Percentiles rank a stretch among this genome's conserved stretches.
Evolutionary conservation across 140 eudicot species (phyloP).

Genomic region (Anethum foeniculum): DNA sequence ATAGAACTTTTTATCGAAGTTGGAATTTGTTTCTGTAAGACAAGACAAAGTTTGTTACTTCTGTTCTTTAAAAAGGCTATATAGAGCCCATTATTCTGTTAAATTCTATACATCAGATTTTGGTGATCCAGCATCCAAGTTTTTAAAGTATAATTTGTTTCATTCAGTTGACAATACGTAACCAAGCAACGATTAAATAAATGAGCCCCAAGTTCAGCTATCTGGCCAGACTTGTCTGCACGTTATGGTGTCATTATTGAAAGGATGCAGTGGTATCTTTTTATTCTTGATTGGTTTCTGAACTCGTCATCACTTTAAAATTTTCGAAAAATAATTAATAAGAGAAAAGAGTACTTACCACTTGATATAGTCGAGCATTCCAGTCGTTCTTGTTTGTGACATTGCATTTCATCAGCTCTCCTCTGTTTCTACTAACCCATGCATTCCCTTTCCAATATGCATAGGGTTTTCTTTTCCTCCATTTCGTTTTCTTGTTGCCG

Average conservation of each 20-base stretch:
- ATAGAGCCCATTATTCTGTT: background rate
- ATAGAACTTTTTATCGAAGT: no score
- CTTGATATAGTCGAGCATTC: conserved; percentile 50
- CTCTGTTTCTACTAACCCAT: conserved; percentile 30
- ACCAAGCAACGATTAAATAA: background rate
- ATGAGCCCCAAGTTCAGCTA: background rate
- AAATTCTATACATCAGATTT: no score
- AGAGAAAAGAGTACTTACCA: conserved; percentile 29
- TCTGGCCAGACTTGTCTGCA: background rate
- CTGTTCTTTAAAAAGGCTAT: background rate
- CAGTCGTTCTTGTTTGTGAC: conserved; percentile 35
- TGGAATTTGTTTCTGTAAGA: background rate
- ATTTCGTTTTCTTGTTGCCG: conserved; percentile 38
- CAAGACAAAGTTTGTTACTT: background rate
- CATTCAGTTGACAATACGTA: background rate
- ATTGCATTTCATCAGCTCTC: conserved; percentile 55
- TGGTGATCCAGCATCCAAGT: background rate
- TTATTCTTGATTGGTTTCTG: background rate
- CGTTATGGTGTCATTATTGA: background rate
- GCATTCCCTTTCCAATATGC: conserved; percentile 93
- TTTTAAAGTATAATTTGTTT: background rate
- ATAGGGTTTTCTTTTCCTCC: conserved; percentile 58
- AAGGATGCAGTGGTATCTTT: background rate
- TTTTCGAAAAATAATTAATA: background rate
- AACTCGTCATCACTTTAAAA: background rate